Base-by-base conservation (phyloP, 164 flowering plant species). In the Vitis amurensis region DNA sequence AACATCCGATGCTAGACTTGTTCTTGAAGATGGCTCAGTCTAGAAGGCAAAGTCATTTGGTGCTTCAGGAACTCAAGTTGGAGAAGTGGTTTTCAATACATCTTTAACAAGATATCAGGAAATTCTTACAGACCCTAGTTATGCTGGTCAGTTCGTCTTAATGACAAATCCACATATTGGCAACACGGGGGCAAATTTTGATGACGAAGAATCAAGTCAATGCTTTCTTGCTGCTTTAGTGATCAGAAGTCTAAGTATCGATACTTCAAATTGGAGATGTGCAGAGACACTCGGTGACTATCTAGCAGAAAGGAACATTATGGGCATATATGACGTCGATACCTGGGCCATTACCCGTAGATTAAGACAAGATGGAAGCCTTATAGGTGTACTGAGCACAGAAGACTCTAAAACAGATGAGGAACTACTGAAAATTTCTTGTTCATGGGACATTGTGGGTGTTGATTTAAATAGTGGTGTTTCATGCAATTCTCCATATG, bases 261-360 rank as follows among this genome's bases (percentile, higher is more conserved):
- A 95, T 67, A 88, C 95, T 59, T 92, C 95, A 65, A 92, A 88
- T 66, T 92, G 91, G 91, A 84, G 97, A 82, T 85, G 87, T 76
- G 66, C 75, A 47, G 73, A 85, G 66, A 66, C 85, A n/a, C 88
- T 92, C 47, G 88, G 84, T 61, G 88, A 85, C 73, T 90, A 92
- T 80, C 79, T 92, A 73, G 85, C 82, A 4, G 79, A 83, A 74
- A 87, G 91, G 78, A 89, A 92, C 67, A 84, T 90, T 75, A 92
- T 92, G 97, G 95, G 97, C 49, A 92, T 92, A 59, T 90, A 90
- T 84, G 97, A 90, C 78, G 93, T 92, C 70, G 97, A 92, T 70
- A 92, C 97, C n/a, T 91, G 95, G 67, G 97, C 93, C 64, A 89
- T 92, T 51, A 92, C 97, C 49, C 92, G 95, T 64, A 82, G 97